Conservation (phyloP, 257 asterid genomes). For the Mentha longifolia region DNA sequence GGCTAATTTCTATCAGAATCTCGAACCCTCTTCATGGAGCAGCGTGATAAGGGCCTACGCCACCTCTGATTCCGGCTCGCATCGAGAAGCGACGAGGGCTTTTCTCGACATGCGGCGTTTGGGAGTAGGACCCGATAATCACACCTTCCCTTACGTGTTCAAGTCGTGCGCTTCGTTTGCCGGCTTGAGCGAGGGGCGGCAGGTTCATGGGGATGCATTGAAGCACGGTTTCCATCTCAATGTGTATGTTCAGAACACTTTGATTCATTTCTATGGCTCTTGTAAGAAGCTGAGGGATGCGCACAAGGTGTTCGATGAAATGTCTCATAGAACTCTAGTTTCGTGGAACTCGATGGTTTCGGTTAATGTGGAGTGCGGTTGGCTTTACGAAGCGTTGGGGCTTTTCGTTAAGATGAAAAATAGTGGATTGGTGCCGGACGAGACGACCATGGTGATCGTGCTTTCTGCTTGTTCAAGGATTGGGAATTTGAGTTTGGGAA, state of each 20-base stretch:
- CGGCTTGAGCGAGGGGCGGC: conserved; percentile 55
- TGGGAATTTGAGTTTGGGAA: conserved; percentile 70
- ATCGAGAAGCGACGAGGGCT: conserved; percentile 46
- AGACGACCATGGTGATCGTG: conserved; percentile 74
- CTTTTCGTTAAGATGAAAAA: conserved; percentile 57
- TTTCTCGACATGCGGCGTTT: too few species aligned
- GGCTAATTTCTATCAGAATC: conserved; percentile 31
- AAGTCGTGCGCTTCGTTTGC: conserved; percentile 60
- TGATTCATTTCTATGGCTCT: conserved; percentile 59
- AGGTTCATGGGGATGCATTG: conserved; percentile 64
- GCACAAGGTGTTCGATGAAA: conserved; percentile 63
- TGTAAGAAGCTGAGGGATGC: conserved; percentile 60
- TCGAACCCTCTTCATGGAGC: conserved; percentile 54
- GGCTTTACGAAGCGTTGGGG: conserved; percentile 51
- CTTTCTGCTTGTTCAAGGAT: conserved; percentile 67
- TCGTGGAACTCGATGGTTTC: conserved; percentile 83
- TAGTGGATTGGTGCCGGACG: conserved; percentile 50
- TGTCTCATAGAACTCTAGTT: conserved; percentile 58
- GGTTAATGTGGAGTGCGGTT: conserved; percentile 51
- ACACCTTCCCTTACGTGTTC: conserved; percentile 69
- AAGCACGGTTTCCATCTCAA: conserved; percentile 60
- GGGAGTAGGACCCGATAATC: conserved; percentile 56
- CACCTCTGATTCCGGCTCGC: conserved; percentile 36
- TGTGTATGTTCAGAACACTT: conserved; percentile 73
- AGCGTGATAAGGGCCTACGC: conserved; percentile 58